Percentiles rank a stretch among this genome's conserved stretches.
These are phyloP conservation scores for Penicillium waksmanii DNA, from an alignment of 495 filamentous ascomycete species.

Conservation along the genomic window DNA sequence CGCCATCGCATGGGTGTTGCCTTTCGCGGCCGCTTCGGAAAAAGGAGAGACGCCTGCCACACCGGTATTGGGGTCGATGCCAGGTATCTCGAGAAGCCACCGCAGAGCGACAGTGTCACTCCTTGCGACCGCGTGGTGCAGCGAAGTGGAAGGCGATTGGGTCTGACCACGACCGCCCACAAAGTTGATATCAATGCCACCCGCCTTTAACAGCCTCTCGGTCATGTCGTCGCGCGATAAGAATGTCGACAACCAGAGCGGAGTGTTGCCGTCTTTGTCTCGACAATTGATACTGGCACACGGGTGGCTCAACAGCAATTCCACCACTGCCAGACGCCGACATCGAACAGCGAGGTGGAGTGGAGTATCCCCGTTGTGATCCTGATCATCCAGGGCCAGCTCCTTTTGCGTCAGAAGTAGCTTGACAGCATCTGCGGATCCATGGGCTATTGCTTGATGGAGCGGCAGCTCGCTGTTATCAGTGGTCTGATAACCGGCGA, in stretches of 20 bases:
- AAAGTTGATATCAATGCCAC: too few relatives aligned
- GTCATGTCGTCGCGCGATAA: slow-evolving; percentile 11
- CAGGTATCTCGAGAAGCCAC: slow-evolving; percentile 1
- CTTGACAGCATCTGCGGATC: slow-evolving; percentile 10
- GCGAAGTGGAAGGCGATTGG: slow-evolving; percentile 15
- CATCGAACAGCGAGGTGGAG: slow-evolving; percentile 17
- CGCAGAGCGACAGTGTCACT: slow-evolving; percentile 9
- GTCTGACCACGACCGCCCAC: too few relatives aligned
- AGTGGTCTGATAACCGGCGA: background rate
- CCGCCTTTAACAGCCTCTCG: slow-evolving; percentile 10
- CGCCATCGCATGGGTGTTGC: background rate
- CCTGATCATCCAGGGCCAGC: slow-evolving; percentile 1
- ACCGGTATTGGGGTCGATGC: background rate
- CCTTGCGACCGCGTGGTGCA: slow-evolving; percentile 11
- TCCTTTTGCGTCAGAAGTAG: slow-evolving; percentile 13
- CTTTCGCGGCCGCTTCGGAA: background rate
- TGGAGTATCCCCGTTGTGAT: slow-evolving; percentile 15
- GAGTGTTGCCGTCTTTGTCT: slow-evolving; percentile 17
- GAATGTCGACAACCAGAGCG: slow-evolving; percentile 18
- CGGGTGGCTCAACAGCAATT: slow-evolving; percentile 13
- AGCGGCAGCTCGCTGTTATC: slow-evolving; percentile 14
- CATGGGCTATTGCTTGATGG: slow-evolving; percentile 13
- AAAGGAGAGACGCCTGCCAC: background rate
- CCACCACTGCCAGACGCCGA: slow-evolving; percentile 8
- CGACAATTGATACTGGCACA: slow-evolving; percentile 4